These are phyloP conservation scores for Salix exigua DNA, from an alignment of 345 rosid genomes.

Conservation along the genomic window DNA sequence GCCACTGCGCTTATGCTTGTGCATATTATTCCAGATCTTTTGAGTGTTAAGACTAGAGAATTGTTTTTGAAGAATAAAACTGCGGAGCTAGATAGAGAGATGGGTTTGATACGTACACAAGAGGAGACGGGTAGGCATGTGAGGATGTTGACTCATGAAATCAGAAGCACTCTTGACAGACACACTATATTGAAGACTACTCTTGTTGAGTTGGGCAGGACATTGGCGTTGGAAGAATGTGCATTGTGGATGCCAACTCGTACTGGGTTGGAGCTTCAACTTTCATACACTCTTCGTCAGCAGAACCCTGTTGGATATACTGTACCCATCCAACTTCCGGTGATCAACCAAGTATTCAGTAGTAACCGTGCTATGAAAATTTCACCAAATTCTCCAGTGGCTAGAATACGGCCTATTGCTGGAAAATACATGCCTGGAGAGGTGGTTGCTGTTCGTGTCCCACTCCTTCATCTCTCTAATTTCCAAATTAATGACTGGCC, in stretches of 20 bases:
- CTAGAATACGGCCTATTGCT: slow-evolving; percentile 74
- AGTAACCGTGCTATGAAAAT: slow-evolving; percentile 70
- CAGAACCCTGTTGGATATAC: slow-evolving; percentile 91
- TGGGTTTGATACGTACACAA: slow-evolving; percentile 95
- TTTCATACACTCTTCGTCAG: slow-evolving; percentile 84
- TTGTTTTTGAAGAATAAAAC: slow-evolving; percentile 88
- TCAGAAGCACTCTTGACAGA: slow-evolving; percentile 90
- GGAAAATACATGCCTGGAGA: slow-evolving; percentile 86
- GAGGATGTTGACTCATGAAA: slow-evolving; percentile 94
- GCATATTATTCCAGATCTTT: slow-evolving; percentile 87
- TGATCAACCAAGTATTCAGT: slow-evolving; percentile 80
- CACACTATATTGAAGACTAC: slow-evolving; percentile 90
- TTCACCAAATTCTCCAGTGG: slow-evolving; percentile 84
- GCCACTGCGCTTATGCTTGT: slow-evolving; percentile 96
- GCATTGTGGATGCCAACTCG: slow-evolving; percentile 99
- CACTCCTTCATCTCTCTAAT: slow-evolving; percentile 90
- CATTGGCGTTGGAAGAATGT: slow-evolving; percentile 88
- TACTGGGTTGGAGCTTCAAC: slow-evolving; percentile 91
- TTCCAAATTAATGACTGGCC: slow-evolving; percentile 99
- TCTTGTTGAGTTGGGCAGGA: slow-evolving; percentile 89
- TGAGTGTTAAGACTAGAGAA: slow-evolving; percentile 91
- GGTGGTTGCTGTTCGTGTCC: slow-evolving; percentile 95
- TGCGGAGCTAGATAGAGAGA: slow-evolving; percentile 95
- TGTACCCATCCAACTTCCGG: slow-evolving; percentile 93
- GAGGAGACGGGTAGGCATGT: slow-evolving; percentile 97